Percentiles rank a stretch among this genome's conserved stretches.
These are phyloP conservation scores for Sporothrix sp. DNA, from an alignment of 2,329 filamentous ascomycete species.

Conservation along the genomic window DNA sequence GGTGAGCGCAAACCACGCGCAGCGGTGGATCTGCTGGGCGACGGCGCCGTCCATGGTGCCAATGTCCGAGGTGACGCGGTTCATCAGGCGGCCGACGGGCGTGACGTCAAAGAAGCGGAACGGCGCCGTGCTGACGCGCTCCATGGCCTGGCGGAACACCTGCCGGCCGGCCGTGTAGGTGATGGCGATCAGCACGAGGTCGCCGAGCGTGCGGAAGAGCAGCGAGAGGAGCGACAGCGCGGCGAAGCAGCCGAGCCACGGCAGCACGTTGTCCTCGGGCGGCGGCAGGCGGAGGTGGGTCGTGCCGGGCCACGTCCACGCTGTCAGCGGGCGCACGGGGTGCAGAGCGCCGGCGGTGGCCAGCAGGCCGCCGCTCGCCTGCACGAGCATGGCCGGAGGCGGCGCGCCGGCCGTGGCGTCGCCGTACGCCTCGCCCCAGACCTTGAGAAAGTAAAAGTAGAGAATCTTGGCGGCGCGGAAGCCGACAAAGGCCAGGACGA, in stretches of 20 bases:
- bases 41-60: conserved; percentile 84
- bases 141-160: conserved; percentile 65
- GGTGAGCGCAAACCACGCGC: conserved; percentile 59
- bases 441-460: conserved; percentile 73
- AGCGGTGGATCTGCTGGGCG: conserved; percentile 59
- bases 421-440: conserved; percentile 72
- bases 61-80: conserved; percentile 82
- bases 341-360: not conserved
- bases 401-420: conserved; percentile 18
- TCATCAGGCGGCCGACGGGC: conserved; percentile 83
- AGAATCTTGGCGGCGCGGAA: conserved; percentile 56
- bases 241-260: conserved; percentile 67
- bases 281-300: conserved; percentile 47
- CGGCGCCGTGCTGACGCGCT: conserved; percentile 64
- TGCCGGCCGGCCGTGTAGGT: conserved; percentile 67
- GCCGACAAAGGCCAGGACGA: conserved; percentile 52
- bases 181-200: conserved; percentile 63
- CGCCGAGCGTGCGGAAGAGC: conserved; percentile 48
- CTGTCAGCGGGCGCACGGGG: too few relatives aligned
- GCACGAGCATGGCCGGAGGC: too few relatives aligned
- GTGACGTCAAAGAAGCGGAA: conserved; percentile 91
- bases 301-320: too few relatives aligned
- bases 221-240: conserved; percentile 54
- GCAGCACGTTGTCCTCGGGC: conserved; percentile 55
- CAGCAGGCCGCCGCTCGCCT: not conserved